A percentile compares a stretch with the other conserved stretches of the same genome.
Evolutionary conservation across 768 basidiomycete genomes (phyloP).

Genomic region (Phlegmacium glaucopus): DNA sequence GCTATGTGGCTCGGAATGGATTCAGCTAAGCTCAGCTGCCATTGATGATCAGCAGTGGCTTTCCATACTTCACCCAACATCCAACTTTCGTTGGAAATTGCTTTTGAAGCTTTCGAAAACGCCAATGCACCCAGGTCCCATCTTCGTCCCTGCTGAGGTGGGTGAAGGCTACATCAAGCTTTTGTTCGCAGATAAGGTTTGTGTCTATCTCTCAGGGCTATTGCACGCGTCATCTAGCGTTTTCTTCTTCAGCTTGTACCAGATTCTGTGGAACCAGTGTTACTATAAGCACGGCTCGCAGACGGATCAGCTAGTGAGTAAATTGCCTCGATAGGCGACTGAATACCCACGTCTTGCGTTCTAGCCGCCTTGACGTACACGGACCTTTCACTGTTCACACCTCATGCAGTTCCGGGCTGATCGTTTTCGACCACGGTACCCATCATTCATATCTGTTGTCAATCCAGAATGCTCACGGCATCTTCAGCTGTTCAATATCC

Average conservation of each 20-base stretch:
- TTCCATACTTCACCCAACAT: slow-evolving; percentile 25
- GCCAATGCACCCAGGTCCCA: slow-evolving; percentile 31
- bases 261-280: slow-evolving; percentile 31
- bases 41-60: slow-evolving; percentile 31
- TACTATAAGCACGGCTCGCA: slow-evolving; percentile 29
- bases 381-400: slow-evolving; percentile 34
- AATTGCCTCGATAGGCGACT: background rate
- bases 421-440: slow-evolving; percentile 31
- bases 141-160: slow-evolving; percentile 29
- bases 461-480: background rate
- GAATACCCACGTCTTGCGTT: background rate
- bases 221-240: background rate
- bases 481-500: slow-evolving; percentile 28
- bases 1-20: slow-evolving; percentile 30
- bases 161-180: slow-evolving; percentile 29
- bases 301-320: slow-evolving; percentile 34
- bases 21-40: slow-evolving; percentile 29
- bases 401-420: slow-evolving; percentile 31
- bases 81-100: slow-evolving; percentile 30
- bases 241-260: slow-evolving; percentile 22
- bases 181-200: slow-evolving; percentile 26
- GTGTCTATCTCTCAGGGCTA: background rate
- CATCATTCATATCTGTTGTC: background rate
- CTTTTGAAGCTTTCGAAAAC: slow-evolving; percentile 35
- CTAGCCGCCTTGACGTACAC: slow-evolving; percentile 30